Conservation (phyloP, 352 stramenopile genomes). For the Phytopythium kandeliae region DNA sequence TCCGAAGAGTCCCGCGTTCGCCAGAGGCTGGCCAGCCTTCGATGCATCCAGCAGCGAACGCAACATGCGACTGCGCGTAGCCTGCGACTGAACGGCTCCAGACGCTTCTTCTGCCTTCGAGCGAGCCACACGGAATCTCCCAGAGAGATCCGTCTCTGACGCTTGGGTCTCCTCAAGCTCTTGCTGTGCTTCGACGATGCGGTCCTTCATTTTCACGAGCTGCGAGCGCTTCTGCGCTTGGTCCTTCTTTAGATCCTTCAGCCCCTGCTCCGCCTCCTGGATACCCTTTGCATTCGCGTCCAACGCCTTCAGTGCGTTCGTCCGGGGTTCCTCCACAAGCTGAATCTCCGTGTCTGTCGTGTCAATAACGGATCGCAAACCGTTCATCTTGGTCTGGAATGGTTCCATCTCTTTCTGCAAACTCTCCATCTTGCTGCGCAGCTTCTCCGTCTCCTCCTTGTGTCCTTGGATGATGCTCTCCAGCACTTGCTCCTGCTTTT, state of each 20-base stretch:
- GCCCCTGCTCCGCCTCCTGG: slow-evolving; percentile 45
- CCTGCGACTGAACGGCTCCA: slow-evolving; percentile 57
- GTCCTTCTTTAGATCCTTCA: slow-evolving; percentile 65
- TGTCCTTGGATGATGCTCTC: slow-evolving; percentile 77
- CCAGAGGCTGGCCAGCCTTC: slow-evolving; percentile 86
- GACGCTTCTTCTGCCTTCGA: slow-evolving; percentile 78
- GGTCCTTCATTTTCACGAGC: slow-evolving; percentile 58
- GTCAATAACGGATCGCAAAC: slow-evolving; percentile 68
- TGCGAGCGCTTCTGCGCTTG: slow-evolving; percentile 45
- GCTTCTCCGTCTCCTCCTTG: slow-evolving; percentile 66
- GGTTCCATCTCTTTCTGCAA: slow-evolving; percentile 80
- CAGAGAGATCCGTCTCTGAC: slow-evolving; percentile 39
- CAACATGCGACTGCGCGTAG: slow-evolving; percentile 74
- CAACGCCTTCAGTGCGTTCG: slow-evolving; percentile 74
- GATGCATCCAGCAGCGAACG: slow-evolving; percentile 90
- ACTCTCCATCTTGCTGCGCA: slow-evolving; percentile 69
- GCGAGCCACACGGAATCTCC: slow-evolving; percentile 60
- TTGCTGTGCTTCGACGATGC: slow-evolving; percentile 72
- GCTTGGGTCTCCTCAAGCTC: slow-evolving; percentile 64
- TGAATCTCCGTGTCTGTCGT: slow-evolving; percentile 78
- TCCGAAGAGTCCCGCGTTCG: slow-evolving; percentile 91
- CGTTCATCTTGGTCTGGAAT: slow-evolving; percentile 66
- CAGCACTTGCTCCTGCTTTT: slow-evolving; percentile 86
- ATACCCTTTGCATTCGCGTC: slow-evolving; percentile 54
- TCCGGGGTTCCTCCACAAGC: slow-evolving; percentile 63